These are phyloP conservation scores for Pyracantha coccinea DNA, from an alignment of 331 rosid genomes.

Conservation along the genomic window DNA sequence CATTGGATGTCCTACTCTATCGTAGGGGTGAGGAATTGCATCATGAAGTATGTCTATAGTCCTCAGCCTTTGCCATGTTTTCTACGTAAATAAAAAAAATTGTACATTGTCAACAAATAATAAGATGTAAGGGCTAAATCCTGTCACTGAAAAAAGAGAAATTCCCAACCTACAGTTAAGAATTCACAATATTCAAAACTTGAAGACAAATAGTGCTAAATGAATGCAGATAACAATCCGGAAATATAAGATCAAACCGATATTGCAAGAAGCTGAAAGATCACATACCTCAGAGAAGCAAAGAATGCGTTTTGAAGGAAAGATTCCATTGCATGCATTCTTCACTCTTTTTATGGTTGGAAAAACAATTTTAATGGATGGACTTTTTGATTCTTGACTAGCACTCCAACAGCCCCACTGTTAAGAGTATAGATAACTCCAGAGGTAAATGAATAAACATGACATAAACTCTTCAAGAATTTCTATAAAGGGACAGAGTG, in stretches of 20 bases:
- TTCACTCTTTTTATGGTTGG: conserved; percentile 75
- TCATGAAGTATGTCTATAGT: conserved; percentile 56
- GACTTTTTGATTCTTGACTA: conserved; percentile 50
- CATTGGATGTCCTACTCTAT: conserved; percentile 74
- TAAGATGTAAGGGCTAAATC: background rate
- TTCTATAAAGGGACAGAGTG: background rate
- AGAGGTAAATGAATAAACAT: conserved; percentile 7
- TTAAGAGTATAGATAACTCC: conserved; percentile 21
- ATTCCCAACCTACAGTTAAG: too few species aligned
- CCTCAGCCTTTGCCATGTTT: conserved; percentile 70
- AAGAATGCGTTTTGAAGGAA: conserved; percentile 59
- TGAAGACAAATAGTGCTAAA: background rate
- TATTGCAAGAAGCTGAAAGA: background rate
- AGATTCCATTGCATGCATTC: conserved; percentile 40
- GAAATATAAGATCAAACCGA: background rate
- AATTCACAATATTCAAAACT: too few species aligned
- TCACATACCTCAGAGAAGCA: conserved; percentile 71
- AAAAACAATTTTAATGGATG: conserved; percentile 59
- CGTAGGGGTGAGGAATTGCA: conserved; percentile 54
- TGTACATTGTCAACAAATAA: background rate
- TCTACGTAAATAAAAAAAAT: conserved; percentile 35
- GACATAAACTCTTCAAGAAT: background rate
- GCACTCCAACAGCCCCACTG: conserved; percentile 89
- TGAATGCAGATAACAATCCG: background rate
- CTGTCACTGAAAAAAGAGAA: too few species aligned